Conservation (phyloP, 495 filamentous ascomycete genomes). For the Neurospora sp. region DNA sequence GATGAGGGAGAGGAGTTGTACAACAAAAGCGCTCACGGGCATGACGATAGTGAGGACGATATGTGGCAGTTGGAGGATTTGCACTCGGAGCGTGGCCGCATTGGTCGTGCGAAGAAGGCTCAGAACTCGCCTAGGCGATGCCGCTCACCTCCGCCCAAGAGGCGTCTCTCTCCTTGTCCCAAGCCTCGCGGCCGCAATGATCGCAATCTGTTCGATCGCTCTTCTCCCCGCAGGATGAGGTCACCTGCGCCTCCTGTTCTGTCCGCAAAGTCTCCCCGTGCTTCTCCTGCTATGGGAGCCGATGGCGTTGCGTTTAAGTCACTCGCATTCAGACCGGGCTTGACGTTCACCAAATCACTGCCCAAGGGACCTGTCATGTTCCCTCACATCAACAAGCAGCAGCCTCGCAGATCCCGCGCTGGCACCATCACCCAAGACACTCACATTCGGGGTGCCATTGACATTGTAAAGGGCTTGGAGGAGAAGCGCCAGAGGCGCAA, state of each 20-base stretch:
- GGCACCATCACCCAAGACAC: conserved; percentile 23
- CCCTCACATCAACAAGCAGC: conserved; percentile 30
- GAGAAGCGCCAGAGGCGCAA: conserved; percentile 83
- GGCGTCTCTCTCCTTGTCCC: conserved; percentile 37
- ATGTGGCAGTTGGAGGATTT: conserved; percentile 50
- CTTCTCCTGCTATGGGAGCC: conserved; percentile 28
- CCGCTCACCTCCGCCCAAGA: conserved; percentile 38
- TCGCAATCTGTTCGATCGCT: conserved; percentile 50
- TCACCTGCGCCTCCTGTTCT: conserved; percentile 46
- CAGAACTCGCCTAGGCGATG: conserved; percentile 32
- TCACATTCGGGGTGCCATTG: conserved; percentile 76
- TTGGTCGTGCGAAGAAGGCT: conserved; percentile 27
- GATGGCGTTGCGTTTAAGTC: conserved; percentile 42
- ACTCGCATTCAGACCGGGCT: conserved; percentile 50
- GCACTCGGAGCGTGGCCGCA: conserved; percentile 26
- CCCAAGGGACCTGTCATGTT: conserved; percentile 65
- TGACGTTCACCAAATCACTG: conserved; percentile 69
- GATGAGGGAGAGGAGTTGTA: conserved; percentile 57
- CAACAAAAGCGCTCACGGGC: conserved; percentile 26
- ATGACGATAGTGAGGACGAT: conserved; percentile 47
- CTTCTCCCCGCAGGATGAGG: conserved; percentile 60
- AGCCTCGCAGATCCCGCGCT: conserved; percentile 18
- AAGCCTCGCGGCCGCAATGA: conserved; percentile 40
- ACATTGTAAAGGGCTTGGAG: conserved; percentile 94
- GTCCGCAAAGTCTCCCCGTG: conserved; percentile 33